Evolutionary conservation across 176 grass and related monocot genomes (phyloP).

Genomic region (Bolboschoenus planiculmis): DNA sequence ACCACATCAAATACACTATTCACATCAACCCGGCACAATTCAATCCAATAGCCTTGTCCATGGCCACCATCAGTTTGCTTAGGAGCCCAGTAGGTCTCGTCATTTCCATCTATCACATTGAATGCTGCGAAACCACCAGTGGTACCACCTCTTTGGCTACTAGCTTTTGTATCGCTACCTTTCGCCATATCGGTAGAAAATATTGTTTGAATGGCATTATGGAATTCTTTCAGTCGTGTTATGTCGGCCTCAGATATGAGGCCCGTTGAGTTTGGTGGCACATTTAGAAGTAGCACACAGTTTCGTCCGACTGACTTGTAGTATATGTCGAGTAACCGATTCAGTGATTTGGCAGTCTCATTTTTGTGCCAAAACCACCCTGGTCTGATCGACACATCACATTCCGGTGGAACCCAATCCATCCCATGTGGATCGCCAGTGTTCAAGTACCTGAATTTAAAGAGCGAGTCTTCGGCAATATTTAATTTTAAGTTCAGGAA

Average conservation of each 20-base stretch:
- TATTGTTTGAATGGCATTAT: constrained; percentile 40
- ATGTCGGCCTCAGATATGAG: constrained; percentile 54
- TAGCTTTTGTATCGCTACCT: constrained; percentile 42
- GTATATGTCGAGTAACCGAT: constrained; percentile 63
- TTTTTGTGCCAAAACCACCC: constrained; percentile 98
- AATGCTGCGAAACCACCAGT: constrained; percentile 28
- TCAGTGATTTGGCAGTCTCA: constrained; percentile 75
- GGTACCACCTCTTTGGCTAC: constrained; percentile 58
- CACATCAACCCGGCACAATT: constrained; percentile 27
- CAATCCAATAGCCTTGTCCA: constrained; percentile 57
- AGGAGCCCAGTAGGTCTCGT: constrained; percentile 70
- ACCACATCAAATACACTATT: constrained; percentile 56
- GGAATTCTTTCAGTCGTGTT: constrained; percentile 54
- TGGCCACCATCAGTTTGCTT: not conserved
- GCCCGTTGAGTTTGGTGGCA: constrained; percentile 71
- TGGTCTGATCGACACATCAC: constrained; percentile 81
- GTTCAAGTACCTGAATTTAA: constrained; percentile 65
- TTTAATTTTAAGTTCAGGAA: not conserved
- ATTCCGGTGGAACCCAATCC: constrained; percentile 93
- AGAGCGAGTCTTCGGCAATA: not conserved
- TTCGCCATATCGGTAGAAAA: constrained; percentile 58
- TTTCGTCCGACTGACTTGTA: constrained; percentile 89
- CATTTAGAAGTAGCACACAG: constrained; percentile 93
- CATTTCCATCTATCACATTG: constrained; percentile 63
- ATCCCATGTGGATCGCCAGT: constrained; percentile 49